Percentiles rank a stretch among this genome's conserved stretches.
These are phyloP conservation scores for Leishmania aethiopica DNA, from an alignment of 208 protist species.

Conservation along the genomic window DNA sequence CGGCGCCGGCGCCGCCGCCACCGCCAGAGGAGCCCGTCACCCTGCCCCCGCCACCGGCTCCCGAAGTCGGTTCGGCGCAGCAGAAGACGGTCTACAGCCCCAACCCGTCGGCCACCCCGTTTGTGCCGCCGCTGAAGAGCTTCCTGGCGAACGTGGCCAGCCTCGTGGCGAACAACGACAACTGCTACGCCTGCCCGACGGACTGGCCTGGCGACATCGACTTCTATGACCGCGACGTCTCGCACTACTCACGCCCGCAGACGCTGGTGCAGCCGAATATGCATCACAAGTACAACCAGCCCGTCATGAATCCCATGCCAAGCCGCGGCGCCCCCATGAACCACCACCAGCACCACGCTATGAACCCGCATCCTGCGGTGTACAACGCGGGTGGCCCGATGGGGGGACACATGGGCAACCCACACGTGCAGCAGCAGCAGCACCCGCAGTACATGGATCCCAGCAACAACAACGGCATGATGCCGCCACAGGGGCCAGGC, in stretches of 20 bases:
- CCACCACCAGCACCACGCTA: constrained; percentile 35
- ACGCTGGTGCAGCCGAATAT: constrained; percentile 25
- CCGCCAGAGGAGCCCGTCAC: constrained; percentile 20
- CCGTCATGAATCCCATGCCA: constrained; percentile 18
- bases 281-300: constrained; percentile 34
- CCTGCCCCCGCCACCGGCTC: constrained; percentile 12
- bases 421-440: constrained; percentile 34
- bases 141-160: constrained; percentile 61
- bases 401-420: constrained; percentile 17
- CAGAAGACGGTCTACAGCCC: constrained; percentile 51
- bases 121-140: constrained; percentile 44
- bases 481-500: constrained; percentile 17
- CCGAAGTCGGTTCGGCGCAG: constrained; percentile 21
- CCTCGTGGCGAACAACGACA: constrained; percentile 43
- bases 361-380: constrained; percentile 21
- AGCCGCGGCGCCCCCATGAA: constrained; percentile 24
- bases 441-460: constrained; percentile 47
- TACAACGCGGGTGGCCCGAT: constrained; percentile 22
- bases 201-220: constrained; percentile 67
- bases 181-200: constrained; percentile 47
- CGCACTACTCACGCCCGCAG: constrained; percentile 52
- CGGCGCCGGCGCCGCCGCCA: constrained; percentile 13
- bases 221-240: constrained; percentile 74
- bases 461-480: constrained; percentile 32
- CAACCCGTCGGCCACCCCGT: constrained; percentile 49